Evolutionary conservation across 2,329 filamentous ascomycete species (phyloP).

Genomic region (Fusarium subglutinans): DNA sequence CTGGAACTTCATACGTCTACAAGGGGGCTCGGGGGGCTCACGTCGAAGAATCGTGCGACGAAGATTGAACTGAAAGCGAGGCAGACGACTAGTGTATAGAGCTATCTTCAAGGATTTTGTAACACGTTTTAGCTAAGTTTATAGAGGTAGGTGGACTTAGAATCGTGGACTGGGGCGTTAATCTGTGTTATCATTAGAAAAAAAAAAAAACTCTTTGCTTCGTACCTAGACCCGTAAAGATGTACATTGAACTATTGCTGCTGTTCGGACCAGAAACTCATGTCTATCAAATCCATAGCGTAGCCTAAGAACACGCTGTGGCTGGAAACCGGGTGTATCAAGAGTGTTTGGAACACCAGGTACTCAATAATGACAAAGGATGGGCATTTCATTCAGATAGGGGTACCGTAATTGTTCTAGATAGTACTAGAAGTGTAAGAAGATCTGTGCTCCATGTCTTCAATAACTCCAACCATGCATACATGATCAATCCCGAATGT

Average conservation of each 20-base stretch:
- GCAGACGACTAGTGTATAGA: neutral
- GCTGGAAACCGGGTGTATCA: neutral
- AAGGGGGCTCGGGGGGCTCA: too few relatives aligned
- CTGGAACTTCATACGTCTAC: neutral
- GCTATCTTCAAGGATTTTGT: accelerated
- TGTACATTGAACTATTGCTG: neutral
- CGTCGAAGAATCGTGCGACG: neutral
- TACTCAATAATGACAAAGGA: neutral
- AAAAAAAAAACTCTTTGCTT: neutral
- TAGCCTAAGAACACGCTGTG: neutral
- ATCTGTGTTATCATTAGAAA: neutral
- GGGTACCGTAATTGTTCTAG: neutral
- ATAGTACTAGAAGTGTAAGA: neutral
- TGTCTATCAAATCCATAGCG: neutral
- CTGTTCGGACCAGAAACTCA: neutral
- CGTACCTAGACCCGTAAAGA: too few relatives aligned
- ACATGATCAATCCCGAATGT: neutral
- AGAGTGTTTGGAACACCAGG: neutral
- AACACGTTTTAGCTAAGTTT: neutral
- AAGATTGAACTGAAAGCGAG: neutral
- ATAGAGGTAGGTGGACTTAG: neutral
- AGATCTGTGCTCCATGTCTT: neutral
- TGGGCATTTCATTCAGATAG: neutral
- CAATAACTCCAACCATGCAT: neutral
- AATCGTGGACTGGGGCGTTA: neutral